Evolutionary conservation across 345 rosid species (phyloP).

Genomic region (Microthlaspi erraticum): DNA sequence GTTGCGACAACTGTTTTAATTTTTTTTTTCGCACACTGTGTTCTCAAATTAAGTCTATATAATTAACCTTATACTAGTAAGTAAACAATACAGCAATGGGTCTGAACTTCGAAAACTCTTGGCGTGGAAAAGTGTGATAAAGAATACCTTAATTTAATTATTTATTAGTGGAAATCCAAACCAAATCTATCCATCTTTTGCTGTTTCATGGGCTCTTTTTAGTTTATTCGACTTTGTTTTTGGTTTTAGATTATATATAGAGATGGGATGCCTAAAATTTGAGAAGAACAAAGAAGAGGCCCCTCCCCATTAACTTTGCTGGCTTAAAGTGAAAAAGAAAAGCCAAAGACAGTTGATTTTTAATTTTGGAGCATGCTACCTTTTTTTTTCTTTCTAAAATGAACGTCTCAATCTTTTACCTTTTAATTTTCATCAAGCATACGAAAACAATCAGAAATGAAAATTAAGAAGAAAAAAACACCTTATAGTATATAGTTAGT

Average conservation of each 20-base stretch:
- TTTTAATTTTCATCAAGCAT: slow-evolving; percentile 28
- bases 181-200: slow-evolving; percentile 36
- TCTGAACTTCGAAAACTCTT: slow-evolving; percentile 31
- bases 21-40: too few relatives aligned
- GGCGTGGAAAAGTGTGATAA: slow-evolving; percentile 41
- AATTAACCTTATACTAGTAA: not conserved
- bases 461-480: not conserved
- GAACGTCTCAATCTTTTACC: slow-evolving; percentile 38
- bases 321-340: slow-evolving; percentile 44
- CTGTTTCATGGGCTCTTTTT: slow-evolving; percentile 41
- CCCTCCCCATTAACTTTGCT: slow-evolving; percentile 44
- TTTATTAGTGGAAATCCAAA: slow-evolving; percentile 29
- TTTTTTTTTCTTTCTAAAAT: slow-evolving; percentile 17
- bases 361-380: slow-evolving; percentile 34
- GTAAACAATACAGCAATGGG: slow-evolving; percentile 7
- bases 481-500: not conserved
- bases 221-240: slow-evolving; percentile 29
- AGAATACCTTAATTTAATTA: slow-evolving; percentile 12
- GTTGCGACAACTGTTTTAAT: too few relatives aligned
- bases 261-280: slow-evolving; percentile 25
- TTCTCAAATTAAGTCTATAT: too few relatives aligned
- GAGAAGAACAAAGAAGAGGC: slow-evolving; percentile 40
- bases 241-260: slow-evolving; percentile 13
- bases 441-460: slow-evolving; percentile 21
- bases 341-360: slow-evolving; percentile 35